Evolutionary conservation across 257 asterid species (phyloP).

Genomic region (Hygrophila difformis): DNA sequence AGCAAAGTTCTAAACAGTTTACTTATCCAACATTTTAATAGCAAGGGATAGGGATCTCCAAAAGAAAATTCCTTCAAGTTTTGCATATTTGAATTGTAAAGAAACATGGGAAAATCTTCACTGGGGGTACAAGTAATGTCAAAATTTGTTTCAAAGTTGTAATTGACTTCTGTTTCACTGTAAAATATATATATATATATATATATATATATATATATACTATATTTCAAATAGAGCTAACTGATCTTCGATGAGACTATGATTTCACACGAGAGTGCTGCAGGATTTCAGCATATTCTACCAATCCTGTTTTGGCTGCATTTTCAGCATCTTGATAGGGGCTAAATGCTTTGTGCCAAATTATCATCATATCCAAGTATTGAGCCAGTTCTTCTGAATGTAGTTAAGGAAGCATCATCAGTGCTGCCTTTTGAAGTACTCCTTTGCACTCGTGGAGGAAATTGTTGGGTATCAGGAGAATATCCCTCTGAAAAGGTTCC

Average conservation of each 20-base stretch:
- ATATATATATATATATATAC: no score
- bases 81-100: no score
- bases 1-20: no score
- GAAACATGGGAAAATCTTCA: no score
- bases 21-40: no score
- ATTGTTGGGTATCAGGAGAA: constrained; percentile 39
- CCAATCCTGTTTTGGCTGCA: constrained; percentile 41
- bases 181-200: no score
- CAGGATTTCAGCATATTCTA: constrained; percentile 71
- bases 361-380: constrained; percentile 16
- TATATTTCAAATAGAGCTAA: constrained; percentile 47
- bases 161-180: no score
- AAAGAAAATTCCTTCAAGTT: no score
- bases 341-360: constrained; percentile 14
- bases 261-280: constrained; percentile 39
- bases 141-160: no score
- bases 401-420: constrained; percentile 30
- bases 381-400: constrained; percentile 30
- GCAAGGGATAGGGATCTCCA: no score
- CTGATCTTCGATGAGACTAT: constrained; percentile 36
- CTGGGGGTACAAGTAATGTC: no score
- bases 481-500: constrained; percentile 35
- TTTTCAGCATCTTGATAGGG: constrained; percentile 29
- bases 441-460: constrained; percentile 29
- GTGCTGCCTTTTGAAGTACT: constrained; percentile 24